phyloP scores from a whole-genome alignment of 2,329 filamentous ascomycete species.

The Fusarium foetens region DNA sequence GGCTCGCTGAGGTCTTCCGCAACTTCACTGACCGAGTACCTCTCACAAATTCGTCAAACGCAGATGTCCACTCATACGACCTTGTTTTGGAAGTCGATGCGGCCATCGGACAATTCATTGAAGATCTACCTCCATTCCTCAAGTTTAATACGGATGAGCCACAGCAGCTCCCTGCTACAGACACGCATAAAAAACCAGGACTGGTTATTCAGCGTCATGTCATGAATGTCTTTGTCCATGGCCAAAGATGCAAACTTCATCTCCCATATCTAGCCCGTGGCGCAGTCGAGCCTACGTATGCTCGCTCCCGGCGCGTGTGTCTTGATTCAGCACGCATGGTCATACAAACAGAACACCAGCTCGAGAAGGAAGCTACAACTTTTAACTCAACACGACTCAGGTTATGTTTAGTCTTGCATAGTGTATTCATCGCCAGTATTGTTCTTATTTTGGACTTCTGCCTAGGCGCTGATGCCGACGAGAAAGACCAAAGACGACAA shows the following conservation, averaged over 20 bases:
- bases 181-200: constrained; percentile 36
- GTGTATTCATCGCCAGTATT: constrained; percentile 50
- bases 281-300: constrained; percentile 47
- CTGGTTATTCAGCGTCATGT: constrained; percentile 49
- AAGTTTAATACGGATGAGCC: constrained; percentile 34
- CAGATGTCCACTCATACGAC: constrained; percentile 48
- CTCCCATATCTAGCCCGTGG: constrained; percentile 50
- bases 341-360: constrained; percentile 45
- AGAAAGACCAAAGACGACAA: constrained; percentile 39
- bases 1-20: constrained; percentile 52
- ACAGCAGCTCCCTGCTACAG: constrained; percentile 34
- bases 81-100: constrained; percentile 49
- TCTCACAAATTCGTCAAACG: constrained; percentile 34
- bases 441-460: constrained; percentile 50
- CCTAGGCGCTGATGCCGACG: constrained; percentile 37
- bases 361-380: constrained; percentile 42
- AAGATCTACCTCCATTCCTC: constrained; percentile 47
- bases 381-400: constrained; percentile 46
- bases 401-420: constrained; percentile 47
- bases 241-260: constrained; percentile 51
- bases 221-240: constrained; percentile 48
- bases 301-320: constrained; percentile 48
- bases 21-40: constrained; percentile 49
- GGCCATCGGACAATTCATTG: constrained; percentile 43
- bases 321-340: constrained; percentile 48